Evolutionary conservation across 2,329 filamentous ascomycete species (phyloP).

Genomic region (Pestalotiopsis sp.): DNA sequence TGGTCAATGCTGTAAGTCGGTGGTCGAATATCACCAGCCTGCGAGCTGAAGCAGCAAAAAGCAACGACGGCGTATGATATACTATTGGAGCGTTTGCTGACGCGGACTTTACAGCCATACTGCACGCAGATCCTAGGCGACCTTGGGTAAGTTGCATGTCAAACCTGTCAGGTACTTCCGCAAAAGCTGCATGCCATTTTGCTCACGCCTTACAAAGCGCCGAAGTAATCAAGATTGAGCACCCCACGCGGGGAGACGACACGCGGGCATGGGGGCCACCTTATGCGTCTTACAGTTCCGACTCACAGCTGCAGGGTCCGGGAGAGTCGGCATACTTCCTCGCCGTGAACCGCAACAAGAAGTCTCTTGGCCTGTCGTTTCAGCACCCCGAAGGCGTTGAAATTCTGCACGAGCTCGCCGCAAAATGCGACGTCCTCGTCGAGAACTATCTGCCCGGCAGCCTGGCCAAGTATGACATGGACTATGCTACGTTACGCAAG

Average conservation of each 20-base stretch:
- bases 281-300: conserved; percentile 76
- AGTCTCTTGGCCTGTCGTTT: conserved; percentile 89
- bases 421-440: conserved; percentile 87
- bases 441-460: conserved; percentile 95
- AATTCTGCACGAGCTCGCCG: conserved; percentile 82
- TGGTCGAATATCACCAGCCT: neutral
- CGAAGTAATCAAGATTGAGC: conserved; percentile 96
- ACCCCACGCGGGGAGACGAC: conserved; percentile 88
- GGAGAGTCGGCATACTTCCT: conserved; percentile 97
- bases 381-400: conserved; percentile 81
- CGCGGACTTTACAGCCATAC: conserved; percentile 69
- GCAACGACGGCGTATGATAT: neutral
- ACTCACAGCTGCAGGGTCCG: conserved; percentile 63
- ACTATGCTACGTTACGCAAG: conserved; percentile 77
- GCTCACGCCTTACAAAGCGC: conserved; percentile 54
- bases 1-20: neutral
- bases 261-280: conserved; percentile 96
- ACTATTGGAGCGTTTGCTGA: conserved; percentile 15
- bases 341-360: conserved; percentile 95
- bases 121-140: conserved; percentile 97
- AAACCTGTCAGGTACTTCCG: neutral
- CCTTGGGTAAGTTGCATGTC: conserved; percentile 70
- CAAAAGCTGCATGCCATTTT: conserved; percentile 14
- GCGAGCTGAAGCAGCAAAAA: neutral
- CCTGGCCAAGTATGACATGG: conserved; percentile 87